A percentile compares a stretch with the other conserved stretches of the same genome.
Evolutionary conservation across 257 asterid genomes (phyloP).

Genomic region (Solanum corneliomulleri): DNA sequence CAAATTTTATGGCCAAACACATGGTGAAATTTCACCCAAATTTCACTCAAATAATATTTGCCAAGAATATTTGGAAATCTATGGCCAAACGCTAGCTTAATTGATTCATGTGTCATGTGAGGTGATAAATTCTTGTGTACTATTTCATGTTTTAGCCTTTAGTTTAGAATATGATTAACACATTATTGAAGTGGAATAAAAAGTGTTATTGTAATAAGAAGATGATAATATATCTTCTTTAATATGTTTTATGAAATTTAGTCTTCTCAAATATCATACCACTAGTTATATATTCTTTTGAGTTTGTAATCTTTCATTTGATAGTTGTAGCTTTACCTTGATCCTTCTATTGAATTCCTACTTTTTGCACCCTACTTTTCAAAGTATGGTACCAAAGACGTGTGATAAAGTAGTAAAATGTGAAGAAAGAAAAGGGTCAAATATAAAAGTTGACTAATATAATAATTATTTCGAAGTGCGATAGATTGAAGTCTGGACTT

Average conservation of each 20-base stretch:
- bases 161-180: neutral
- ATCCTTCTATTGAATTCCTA: neutral
- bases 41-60: no score
- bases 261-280: neutral
- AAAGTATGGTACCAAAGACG: neutral
- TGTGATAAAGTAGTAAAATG: neutral
- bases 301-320: neutral
- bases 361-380: neutral
- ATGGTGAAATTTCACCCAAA: no score
- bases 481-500: no score
- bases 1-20: no score
- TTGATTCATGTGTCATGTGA: neutral
- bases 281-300: no score
- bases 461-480: neutral
- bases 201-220: neutral
- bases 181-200: no score
- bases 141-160: neutral
- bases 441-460: neutral
- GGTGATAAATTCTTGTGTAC: neutral
- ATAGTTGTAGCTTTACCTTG: no score
- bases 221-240: neutral
- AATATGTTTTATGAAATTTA: no score
- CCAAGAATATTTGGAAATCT: no score
- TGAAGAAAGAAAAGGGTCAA: neutral
- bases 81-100: no score